Conservation (phyloP, 1,284 basidiomycete species). For the Ganoderma sp. region DNA sequence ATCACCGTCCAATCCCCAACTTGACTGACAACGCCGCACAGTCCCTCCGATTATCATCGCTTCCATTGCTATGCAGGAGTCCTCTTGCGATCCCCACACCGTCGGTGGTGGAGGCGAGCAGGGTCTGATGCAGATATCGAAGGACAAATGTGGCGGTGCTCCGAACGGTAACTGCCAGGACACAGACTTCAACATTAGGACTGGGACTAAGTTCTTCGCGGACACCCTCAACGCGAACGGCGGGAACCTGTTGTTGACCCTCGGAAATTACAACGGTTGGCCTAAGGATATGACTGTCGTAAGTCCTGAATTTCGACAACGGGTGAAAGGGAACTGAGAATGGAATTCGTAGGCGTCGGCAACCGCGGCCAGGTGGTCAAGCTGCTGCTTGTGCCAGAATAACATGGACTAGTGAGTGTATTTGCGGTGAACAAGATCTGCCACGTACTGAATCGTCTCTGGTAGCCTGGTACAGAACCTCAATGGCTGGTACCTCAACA, state of each 20-base stretch:
- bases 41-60: slow-evolving; percentile 80
- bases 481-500: slow-evolving; percentile 80
- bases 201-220: slow-evolving; percentile 67
- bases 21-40: slow-evolving; percentile 29
- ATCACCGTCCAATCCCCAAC: not conserved
- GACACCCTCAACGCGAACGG: slow-evolving; percentile 55
- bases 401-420: slow-evolving; percentile 75
- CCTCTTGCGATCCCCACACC: slow-evolving; percentile 70
- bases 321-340: not conserved
- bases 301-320: slow-evolving; percentile 35
- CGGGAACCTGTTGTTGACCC: slow-evolving; percentile 65
- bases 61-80: slow-evolving; percentile 85
- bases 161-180: slow-evolving; percentile 71
- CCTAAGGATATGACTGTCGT: slow-evolving; percentile 63
- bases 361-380: slow-evolving; percentile 57
- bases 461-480: slow-evolving; percentile 74
- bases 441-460: slow-evolving; percentile 37
- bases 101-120: slow-evolving; percentile 83
- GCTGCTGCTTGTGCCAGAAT: slow-evolving; percentile 78
- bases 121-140: slow-evolving; percentile 85
- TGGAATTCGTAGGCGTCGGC: slow-evolving; percentile 51
- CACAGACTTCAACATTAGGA: slow-evolving; percentile 72
- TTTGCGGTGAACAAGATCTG: slow-evolving; percentile 1
- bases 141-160: slow-evolving; percentile 77
- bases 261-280: slow-evolving; percentile 88